Percentiles rank a stretch among this genome's conserved stretches.
Conservation (phyloP, 371 early-diverging fungal genomes). For the Dichotomocladium elegans region DNA sequence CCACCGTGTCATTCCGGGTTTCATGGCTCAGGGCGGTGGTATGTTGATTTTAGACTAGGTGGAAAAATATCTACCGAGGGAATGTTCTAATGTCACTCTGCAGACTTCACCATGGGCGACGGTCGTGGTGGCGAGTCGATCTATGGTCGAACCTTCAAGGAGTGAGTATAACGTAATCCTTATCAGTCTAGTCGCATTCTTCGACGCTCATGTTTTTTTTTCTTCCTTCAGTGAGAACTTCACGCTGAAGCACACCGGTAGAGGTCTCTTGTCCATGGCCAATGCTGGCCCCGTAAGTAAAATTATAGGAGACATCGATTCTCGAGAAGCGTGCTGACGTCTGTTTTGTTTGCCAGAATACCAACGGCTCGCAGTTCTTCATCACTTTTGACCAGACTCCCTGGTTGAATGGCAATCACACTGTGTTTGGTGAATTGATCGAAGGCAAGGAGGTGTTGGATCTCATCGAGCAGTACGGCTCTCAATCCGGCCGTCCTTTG, state of each 20-base stretch:
- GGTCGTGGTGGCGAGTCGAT: constrained; percentile 96
- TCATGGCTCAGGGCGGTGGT: constrained; percentile 98
- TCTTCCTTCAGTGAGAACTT: constrained; percentile 92
- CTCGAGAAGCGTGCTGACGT: background rate
- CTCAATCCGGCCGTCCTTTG: constrained; percentile 62
- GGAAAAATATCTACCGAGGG: background rate
- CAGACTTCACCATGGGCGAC: constrained; percentile 87
- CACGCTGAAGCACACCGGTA: constrained; percentile 76
- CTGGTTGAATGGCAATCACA: constrained; percentile 90
- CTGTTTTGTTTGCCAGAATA: constrained; percentile 38
- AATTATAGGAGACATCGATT: background rate
- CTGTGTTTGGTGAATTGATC: constrained; percentile 79
- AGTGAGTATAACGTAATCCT: constrained; percentile 44
- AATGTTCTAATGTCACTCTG: background rate
- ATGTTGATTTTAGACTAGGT: constrained; percentile 5
- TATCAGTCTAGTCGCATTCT: background rate
- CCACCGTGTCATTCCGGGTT: constrained; percentile 93
- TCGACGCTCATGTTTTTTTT: background rate
- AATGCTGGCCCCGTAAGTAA: constrained; percentile 79
- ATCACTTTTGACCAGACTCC: constrained; percentile 82
- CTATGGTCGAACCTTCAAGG: constrained; percentile 92
- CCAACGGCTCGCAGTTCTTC: constrained; percentile 97
- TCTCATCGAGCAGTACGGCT: constrained; percentile 74
- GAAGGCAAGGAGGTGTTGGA: constrained; percentile 81
- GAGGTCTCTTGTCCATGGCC: constrained; percentile 94